Conservation (phyloP, 108 stramenopile genomes). For the Nannochloropsis granulata region DNA sequence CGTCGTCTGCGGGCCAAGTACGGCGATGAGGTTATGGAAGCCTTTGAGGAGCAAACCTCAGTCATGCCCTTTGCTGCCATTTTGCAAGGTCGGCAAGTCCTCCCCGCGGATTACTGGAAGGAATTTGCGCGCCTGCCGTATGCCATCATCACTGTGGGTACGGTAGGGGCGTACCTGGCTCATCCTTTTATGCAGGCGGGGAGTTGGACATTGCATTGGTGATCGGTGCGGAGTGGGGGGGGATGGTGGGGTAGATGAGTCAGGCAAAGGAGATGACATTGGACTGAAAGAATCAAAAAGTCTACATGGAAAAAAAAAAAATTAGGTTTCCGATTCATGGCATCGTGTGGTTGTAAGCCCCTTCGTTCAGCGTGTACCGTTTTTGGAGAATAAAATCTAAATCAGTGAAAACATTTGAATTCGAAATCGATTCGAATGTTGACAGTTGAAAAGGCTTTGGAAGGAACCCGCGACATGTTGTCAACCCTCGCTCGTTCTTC, state of each 20-base stretch:
- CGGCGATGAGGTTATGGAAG: not conserved
- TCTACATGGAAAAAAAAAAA: not conserved
- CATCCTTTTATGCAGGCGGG: conserved; percentile 94
- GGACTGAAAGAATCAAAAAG: not conserved
- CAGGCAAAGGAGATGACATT: not conserved
- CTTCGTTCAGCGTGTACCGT: no score
- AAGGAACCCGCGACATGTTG: no score
- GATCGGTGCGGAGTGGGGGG: not conserved
- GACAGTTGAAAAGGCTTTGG: no score
- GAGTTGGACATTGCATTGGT: conserved; percentile 28
- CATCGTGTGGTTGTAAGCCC: no score
- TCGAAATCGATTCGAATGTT: no score
- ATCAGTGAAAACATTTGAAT: no score
- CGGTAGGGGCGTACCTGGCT: conserved; percentile 76
- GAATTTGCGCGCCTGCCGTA: conserved; percentile 82
- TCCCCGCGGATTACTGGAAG: conserved; percentile 61
- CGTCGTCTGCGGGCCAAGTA: conserved; percentile 47
- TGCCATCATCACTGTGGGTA: conserved; percentile 62
- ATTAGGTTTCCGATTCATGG: no score
- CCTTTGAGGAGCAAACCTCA: conserved; percentile 50
- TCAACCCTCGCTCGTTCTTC: no score
- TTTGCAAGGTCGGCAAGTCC: conserved; percentile 45
- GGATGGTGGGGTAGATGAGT: not conserved
- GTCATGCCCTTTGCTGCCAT: conserved; percentile 78
- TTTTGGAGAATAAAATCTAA: no score